A percentile compares a stretch with the other conserved stretches of the same genome.
Conservation (phyloP, 2,329 filamentous ascomycete species). For the Lasiodiplodia sp. region DNA sequence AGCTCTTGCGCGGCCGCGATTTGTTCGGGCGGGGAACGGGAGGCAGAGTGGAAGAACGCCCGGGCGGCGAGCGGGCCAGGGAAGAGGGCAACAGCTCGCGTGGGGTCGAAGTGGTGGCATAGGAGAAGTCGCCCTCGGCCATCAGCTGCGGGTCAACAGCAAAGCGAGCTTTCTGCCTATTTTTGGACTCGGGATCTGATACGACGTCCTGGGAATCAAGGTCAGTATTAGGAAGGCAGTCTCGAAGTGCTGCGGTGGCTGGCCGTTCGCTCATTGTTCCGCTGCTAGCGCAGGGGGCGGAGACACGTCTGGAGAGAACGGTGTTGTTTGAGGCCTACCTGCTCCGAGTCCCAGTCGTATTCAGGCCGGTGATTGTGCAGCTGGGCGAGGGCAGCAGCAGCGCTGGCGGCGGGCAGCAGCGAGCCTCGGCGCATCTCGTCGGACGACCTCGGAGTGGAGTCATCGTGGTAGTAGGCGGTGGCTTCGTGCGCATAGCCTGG, state of each 20-base stretch:
- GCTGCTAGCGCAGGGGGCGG: conserved; percentile 31
- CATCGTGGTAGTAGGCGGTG: conserved; percentile 72
- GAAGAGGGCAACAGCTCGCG: conserved; percentile 85
- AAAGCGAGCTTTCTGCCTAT: conserved; percentile 48
- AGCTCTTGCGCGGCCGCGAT: conserved; percentile 81
- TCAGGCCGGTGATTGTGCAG: conserved; percentile 80
- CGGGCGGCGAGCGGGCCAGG: conserved; percentile 80
- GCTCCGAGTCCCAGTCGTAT: conserved; percentile 79
- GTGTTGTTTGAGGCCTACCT: conserved; percentile 54
- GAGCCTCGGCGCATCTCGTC: conserved; percentile 73
- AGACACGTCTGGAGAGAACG: conserved; percentile 47
- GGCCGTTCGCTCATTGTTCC: conserved; percentile 32
- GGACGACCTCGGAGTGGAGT: conserved; percentile 70
- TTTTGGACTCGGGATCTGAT: conserved; percentile 49
- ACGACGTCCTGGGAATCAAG: conserved; percentile 41
- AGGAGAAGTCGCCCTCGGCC: conserved; percentile 27
- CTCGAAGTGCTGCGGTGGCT: conserved; percentile 16
- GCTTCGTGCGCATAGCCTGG: conserved; percentile 65
- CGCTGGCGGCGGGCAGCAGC: conserved; percentile 73
- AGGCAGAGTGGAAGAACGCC: conserved; percentile 85
- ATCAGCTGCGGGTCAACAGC: conserved; percentile 39
- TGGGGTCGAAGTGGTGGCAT: conserved; percentile 59
- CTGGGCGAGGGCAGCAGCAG: conserved; percentile 86
- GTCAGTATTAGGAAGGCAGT: conserved; percentile 8
- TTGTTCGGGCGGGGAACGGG: conserved; percentile 79